Percentiles rank a stretch among this genome's conserved stretches.
phyloP scores from a whole-genome alignment of 2,329 filamentous ascomycete species.

The Calycina herbarum region DNA sequence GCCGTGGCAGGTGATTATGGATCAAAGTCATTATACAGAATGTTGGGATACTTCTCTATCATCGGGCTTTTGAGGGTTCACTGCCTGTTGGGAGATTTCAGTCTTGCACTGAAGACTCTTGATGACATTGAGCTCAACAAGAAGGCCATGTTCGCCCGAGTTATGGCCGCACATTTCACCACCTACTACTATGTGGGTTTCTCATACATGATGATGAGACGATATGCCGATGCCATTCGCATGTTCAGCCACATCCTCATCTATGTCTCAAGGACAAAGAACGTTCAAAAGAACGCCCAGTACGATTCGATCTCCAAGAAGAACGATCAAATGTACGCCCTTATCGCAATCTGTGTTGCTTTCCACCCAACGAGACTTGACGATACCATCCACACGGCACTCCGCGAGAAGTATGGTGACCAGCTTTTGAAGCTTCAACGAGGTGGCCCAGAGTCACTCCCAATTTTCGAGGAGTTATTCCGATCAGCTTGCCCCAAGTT shows the following conservation, averaged over 20 bases:
- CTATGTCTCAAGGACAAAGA: conserved; percentile 98
- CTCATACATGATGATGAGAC: conserved; percentile 99
- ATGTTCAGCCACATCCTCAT: conserved; percentile 99
- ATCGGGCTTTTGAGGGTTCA: conserved; percentile 95
- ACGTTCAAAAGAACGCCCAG: conserved; percentile 99
- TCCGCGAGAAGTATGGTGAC: conserved; percentile 98
- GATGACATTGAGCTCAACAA: conserved; percentile 99
- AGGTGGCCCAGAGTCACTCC: conserved; percentile 90
- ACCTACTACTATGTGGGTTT: conserved; percentile 99
- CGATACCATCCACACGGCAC: conserved; percentile 97
- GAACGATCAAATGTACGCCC: conserved; percentile 99
- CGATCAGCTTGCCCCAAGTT: conserved; percentile 97
- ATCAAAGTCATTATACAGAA: conserved; percentile 89
- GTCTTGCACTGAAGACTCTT: conserved; percentile 95
- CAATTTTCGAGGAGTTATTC: conserved; percentile 98
- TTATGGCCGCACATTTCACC: conserved; percentile 99
- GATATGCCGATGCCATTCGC: conserved; percentile 98
- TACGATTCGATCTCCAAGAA: conserved; percentile 99
- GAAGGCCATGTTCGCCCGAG: conserved; percentile 99
- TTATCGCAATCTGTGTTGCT: conserved; percentile 97
- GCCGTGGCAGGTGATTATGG: conserved; percentile 94
- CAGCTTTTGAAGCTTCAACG: conserved; percentile 96
- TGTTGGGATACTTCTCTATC: conserved; percentile 99
- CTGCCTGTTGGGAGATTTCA: conserved; percentile 96
- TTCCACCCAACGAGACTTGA: conserved; percentile 97